Evolutionary conservation across 768 basidiomycete genomes (phyloP).

Genomic region (Amanita subjunquillea): DNA sequence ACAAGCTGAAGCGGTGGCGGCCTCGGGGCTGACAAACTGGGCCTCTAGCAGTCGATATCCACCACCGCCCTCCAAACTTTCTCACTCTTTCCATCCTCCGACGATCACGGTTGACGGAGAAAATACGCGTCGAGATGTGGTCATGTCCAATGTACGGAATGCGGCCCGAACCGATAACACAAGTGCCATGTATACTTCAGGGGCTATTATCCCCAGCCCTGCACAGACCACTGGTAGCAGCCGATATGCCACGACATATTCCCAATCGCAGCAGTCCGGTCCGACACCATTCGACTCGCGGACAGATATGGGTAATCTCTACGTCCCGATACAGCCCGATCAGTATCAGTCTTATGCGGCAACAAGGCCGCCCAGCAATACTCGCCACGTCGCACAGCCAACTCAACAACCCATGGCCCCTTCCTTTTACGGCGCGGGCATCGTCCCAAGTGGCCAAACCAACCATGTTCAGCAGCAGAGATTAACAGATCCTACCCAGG

Average conservation of each 20-base stretch:
- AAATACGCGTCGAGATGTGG: constrained; percentile 45
- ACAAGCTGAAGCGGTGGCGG: constrained; percentile 76
- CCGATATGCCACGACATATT: constrained; percentile 51
- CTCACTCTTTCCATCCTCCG: constrained; percentile 58
- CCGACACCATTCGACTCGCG: constrained; percentile 45
- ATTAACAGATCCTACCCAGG: constrained; percentile 21
- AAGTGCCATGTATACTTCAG: constrained; percentile 30
- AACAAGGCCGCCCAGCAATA: constrained; percentile 21
- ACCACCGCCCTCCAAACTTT: constrained; percentile 53
- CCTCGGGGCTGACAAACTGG: constrained; percentile 55
- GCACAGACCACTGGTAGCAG: constrained; percentile 56
- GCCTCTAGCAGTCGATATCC: constrained; percentile 37
- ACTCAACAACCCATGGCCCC: constrained; percentile 45
- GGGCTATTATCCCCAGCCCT: constrained; percentile 60
- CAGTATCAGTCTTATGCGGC: constrained; percentile 52
- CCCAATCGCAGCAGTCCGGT: constrained; percentile 30
- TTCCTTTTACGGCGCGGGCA: constrained; percentile 64
- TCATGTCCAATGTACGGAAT: constrained; percentile 69
- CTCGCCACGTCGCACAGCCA: constrained; percentile 38
- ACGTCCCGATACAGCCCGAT: constrained; percentile 78
- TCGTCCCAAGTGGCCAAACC: constrained; percentile 38
- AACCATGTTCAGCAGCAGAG: constrained; percentile 20
- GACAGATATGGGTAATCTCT: constrained; percentile 58
- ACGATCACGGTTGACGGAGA: constrained; percentile 62
- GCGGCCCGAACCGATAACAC: constrained; percentile 44